Conservation (phyloP, 2,329 filamentous ascomycete species). For the Bipolaris oryzae region DNA sequence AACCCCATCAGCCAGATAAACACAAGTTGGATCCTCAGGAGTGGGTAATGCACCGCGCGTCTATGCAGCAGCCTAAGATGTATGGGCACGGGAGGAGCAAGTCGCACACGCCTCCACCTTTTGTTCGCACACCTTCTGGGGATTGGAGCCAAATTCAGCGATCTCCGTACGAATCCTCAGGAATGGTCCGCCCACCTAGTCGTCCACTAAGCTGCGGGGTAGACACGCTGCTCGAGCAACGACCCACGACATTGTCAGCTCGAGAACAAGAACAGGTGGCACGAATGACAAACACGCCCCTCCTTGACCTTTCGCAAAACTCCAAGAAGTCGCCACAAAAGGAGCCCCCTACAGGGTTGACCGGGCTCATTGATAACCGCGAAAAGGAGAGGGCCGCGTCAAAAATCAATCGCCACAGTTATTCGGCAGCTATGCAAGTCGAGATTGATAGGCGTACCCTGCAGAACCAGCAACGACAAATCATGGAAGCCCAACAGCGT, state of each 20-base stretch:
- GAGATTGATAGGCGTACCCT: slow-evolving; percentile 46
- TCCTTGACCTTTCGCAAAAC: slow-evolving; percentile 68
- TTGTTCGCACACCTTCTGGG: slow-evolving; percentile 51
- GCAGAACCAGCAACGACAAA: slow-evolving; percentile 38
- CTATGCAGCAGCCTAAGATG: slow-evolving; percentile 54
- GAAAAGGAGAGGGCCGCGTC: slow-evolving; percentile 70
- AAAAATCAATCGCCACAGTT: slow-evolving; percentile 36
- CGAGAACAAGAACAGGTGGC: slow-evolving; percentile 90
- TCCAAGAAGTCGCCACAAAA: slow-evolving; percentile 47
- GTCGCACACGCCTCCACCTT: slow-evolving; percentile 56
- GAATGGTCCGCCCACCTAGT: slow-evolving; percentile 34
- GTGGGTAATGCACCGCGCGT: slow-evolving; percentile 79
- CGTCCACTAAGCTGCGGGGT: slow-evolving; percentile 58
- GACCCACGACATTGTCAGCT: slow-evolving; percentile 72
- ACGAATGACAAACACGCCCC: slow-evolving; percentile 75
- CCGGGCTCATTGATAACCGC: slow-evolving; percentile 78
- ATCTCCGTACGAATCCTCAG: slow-evolving; percentile 31
- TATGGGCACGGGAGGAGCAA: slow-evolving; percentile 64
- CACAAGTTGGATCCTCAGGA: slow-evolving; percentile 74
- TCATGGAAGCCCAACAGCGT: slow-evolving; percentile 31
- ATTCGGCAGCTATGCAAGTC: slow-evolving; percentile 42
- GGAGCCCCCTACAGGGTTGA: slow-evolving; percentile 62
- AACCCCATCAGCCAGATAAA: slow-evolving; percentile 55
- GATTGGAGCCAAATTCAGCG: slow-evolving; percentile 53
- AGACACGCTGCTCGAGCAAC: slow-evolving; percentile 58